These are phyloP conservation scores for Colletotrichum sp. DNA, from an alignment of 2,329 filamentous ascomycete species.

Conservation along the genomic window DNA sequence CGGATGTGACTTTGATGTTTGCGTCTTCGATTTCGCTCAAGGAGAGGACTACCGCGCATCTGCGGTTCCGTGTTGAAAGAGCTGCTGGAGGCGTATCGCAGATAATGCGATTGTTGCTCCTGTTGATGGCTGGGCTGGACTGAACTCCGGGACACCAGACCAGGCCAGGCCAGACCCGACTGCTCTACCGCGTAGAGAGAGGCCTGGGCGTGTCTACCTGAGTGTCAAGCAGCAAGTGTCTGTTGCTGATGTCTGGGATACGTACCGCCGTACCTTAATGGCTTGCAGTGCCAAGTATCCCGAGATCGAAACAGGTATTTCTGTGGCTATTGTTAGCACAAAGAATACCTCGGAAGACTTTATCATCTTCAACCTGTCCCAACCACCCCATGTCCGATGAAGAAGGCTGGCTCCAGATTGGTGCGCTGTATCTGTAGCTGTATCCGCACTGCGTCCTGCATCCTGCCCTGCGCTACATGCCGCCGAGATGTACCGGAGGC, in stretches of 20 bases:
- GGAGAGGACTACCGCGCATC: not conserved
- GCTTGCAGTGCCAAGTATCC: not conserved
- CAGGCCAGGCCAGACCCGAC: not conserved
- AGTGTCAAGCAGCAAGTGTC: not conserved
- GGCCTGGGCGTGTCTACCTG: not conserved
- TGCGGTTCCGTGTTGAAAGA: not conserved
- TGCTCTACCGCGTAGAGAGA: not conserved
- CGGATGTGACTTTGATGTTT: constrained; percentile 10
- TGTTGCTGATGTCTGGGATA: not conserved
- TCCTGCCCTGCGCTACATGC: not conserved
- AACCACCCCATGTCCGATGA: constrained; percentile 3
- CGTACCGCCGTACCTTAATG: not conserved
- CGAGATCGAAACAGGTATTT: not conserved
- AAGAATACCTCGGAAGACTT: not conserved
- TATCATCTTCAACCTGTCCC: not conserved
- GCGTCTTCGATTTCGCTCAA: not conserved
- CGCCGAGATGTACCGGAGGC: not conserved
- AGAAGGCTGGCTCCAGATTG: constrained; percentile 4
- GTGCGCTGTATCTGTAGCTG: constrained; percentile 7
- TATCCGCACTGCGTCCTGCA: constrained; percentile 7
- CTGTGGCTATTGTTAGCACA: not conserved
- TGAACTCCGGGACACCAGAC: constrained; percentile 1
- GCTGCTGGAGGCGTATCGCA: not conserved
- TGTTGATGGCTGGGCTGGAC: not conserved
- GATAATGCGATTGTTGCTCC: not conserved